phyloP scores from a whole-genome alignment of 2,329 filamentous ascomycete species.

The Lachnellula cervina region DNA sequence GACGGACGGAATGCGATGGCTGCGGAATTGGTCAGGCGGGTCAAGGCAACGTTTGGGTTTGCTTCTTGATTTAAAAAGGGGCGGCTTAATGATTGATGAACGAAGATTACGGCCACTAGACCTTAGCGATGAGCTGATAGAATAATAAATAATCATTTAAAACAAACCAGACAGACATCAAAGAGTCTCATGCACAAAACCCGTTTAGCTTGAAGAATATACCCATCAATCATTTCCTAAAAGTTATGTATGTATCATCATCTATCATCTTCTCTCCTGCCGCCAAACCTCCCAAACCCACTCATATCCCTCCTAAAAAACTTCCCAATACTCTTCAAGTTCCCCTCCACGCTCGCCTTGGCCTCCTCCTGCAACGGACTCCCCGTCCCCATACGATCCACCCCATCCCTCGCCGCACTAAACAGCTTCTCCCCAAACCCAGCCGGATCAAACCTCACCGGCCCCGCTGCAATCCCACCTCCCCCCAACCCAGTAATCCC shows the following conservation, averaged over 20 bases:
- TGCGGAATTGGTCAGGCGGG: constrained; percentile 53
- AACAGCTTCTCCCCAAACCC: constrained; percentile 83
- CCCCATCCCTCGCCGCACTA: constrained; percentile 79
- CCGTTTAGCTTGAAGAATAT: no score
- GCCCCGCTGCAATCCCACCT: constrained; percentile 36
- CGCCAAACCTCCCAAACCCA: constrained; percentile 51
- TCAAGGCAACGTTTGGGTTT: constrained; percentile 39
- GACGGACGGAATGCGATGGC: constrained; percentile 60
- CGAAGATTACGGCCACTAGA: neutral
- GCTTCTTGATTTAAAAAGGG: neutral
- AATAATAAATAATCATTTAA: no score
- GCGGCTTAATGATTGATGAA: neutral
- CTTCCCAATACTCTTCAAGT: constrained; percentile 91
- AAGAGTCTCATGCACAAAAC: no score
- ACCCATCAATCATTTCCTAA: no score
- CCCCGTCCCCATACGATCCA: constrained; percentile 61
- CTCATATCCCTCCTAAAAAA: constrained; percentile 90
- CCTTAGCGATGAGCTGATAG: neutral
- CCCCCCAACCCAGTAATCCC: constrained; percentile 39
- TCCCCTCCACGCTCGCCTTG: constrained; percentile 79
- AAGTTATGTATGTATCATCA: neutral
- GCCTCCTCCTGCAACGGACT: constrained; percentile 39
- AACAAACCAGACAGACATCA: no score
- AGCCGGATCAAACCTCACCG: constrained; percentile 70
- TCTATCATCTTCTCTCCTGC: constrained; percentile 16